Base-by-base conservation (phyloP, 108 stramenopile genomes). In the Fragilariopsis cylindrus region DNA sequence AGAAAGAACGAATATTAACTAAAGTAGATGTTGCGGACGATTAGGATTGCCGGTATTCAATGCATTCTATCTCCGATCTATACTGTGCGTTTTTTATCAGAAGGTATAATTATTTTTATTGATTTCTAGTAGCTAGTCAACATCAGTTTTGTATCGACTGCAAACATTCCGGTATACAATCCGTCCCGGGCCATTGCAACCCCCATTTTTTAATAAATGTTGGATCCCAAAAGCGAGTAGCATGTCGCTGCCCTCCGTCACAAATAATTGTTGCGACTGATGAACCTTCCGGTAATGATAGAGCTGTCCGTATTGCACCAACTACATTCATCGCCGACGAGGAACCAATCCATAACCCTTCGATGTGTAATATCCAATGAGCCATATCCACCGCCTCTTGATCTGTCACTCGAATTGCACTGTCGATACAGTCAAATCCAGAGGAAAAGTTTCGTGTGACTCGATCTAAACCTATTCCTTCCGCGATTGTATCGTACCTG, bases 391-490 rank as follows among this genome's bases (percentile, higher is more conserved):
- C 87, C 5, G 97, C 94, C 69, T 97, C 94, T 81, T 97, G 96
- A 84, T 96, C 95, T 13, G 84, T 73, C 1, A 94, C 89, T 7
- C 78, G 74, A 39, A 93, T 71, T 11, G 90, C 86, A 53, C 84
- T 79, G 64, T 92, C 90, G 18, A 95, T 84, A 15, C 76, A 71
- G 6, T 85, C 78, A 47, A 86, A 73, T 3, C 91, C 94, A 42
- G 83, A 57, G 0, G 72, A 76, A 80, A 99, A 97, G 72, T 99
- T 99, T 8, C 78, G 80, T 42, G 97, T 98, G 54, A 98, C 69
- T 41, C 97, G 89, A 79, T 99, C 98, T 67, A 98, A 76, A 46
- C 98, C 98, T 53, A 99, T 97, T 4, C 98, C 97, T 81, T 98
- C 98, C 7, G 92, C 96, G 44, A 98, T 66, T 40, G 96, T 96